These are phyloP conservation scores for Xylaria bambusicola DNA, from an alignment of 495 filamentous ascomycete species.

Conservation along the genomic window DNA sequence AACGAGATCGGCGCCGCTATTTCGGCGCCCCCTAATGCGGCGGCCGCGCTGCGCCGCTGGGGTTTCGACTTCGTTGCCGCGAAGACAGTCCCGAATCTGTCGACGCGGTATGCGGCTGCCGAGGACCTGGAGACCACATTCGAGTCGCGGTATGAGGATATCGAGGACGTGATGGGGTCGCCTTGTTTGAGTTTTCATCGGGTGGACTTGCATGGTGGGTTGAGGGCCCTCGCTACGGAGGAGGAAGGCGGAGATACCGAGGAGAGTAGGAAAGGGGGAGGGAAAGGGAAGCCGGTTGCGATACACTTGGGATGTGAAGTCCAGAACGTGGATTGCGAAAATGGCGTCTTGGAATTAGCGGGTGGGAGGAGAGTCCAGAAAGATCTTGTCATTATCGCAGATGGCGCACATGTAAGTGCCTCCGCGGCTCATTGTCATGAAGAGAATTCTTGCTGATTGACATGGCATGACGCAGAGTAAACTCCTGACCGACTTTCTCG, in stretches of 20 bases:
- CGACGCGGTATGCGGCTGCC: constrained; percentile 33
- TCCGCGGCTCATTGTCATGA: not conserved
- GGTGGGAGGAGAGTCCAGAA: constrained; percentile 21
- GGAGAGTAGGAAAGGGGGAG: constrained; percentile 11
- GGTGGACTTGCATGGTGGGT: constrained; percentile 56
- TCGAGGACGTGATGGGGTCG: constrained; percentile 26
- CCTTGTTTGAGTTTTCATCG: constrained; percentile 47
- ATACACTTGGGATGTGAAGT: constrained; percentile 35
- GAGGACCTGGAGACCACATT: constrained; percentile 27
- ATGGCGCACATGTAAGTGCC: constrained; percentile 37
- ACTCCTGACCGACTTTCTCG: constrained; percentile 26
- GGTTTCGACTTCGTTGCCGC: constrained; percentile 44
- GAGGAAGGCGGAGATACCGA: not conserved
- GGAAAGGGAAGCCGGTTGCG: constrained; percentile 32
- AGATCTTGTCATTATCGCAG: constrained; percentile 34
- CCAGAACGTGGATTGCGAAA: constrained; percentile 26
- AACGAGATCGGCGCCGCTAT: constrained; percentile 60
- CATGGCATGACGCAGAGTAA: constrained; percentile 35
- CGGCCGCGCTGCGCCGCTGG: constrained; percentile 45
- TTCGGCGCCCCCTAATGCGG: constrained; percentile 52
- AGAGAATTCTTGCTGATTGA: not conserved
- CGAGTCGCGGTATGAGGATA: constrained; percentile 34
- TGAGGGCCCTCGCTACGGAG: constrained; percentile 45
- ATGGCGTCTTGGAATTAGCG: constrained; percentile 20
- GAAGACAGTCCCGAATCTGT: constrained; percentile 34